phyloP scores from a whole-genome alignment of 306 rosid genomes.

The Cucumis melo region DNA sequence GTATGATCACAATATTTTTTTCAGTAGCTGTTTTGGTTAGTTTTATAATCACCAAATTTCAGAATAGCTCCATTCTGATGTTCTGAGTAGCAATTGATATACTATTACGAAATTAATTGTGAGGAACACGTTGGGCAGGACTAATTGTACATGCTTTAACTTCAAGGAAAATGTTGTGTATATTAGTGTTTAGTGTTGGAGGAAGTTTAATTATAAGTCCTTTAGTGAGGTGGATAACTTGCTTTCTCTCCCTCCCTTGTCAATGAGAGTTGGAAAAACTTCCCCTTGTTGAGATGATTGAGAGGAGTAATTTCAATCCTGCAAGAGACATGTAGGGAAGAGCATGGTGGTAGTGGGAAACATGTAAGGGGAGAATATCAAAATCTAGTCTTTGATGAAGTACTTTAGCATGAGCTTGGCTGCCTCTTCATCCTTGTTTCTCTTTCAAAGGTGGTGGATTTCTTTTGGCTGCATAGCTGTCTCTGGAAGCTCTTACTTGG shows the following conservation, averaged over 20 bases:
- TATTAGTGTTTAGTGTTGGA: neutral
- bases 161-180: neutral
- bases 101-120: neutral
- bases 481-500: neutral
- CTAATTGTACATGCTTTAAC: neutral
- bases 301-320: neutral
- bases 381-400: neutral
- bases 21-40: neutral
- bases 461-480: neutral
- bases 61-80: neutral
- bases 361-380: neutral
- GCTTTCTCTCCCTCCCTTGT: neutral
- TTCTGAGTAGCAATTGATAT: neutral
- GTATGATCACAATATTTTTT: neutral
- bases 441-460: neutral
- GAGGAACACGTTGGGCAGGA: neutral
- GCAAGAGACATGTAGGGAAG: neutral
- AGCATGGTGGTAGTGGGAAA: neutral
- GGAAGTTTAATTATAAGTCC: neutral
- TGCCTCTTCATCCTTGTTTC: neutral
- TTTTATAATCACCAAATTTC: neutral
- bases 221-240: neutral
- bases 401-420: neutral
- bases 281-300: neutral
- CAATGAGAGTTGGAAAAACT: neutral